phyloP scores from a whole-genome alignment of 345 rosid genomes.

The Garcia nutans region DNA sequence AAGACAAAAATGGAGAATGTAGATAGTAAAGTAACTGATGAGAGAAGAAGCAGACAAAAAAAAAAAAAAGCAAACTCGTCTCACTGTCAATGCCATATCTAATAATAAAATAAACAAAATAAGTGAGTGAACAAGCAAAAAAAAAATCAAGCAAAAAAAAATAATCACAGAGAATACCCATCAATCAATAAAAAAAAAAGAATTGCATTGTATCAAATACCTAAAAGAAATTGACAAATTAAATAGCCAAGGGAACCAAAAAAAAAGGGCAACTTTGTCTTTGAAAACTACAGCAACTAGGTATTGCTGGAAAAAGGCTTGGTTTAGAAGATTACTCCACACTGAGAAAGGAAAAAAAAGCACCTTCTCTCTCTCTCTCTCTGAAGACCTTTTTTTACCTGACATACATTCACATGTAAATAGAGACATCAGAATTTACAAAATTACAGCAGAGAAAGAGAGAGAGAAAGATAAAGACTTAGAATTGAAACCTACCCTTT shows the following conservation, averaged over 20 bases:
- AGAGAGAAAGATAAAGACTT: too few relatives aligned
- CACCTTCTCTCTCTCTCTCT: constrained; percentile 22
- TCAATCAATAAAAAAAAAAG: background rate
- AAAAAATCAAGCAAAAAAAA: background rate
- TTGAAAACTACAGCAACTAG: constrained; percentile 31
- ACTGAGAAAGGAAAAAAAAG: constrained; percentile 22
- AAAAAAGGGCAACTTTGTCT: constrained; percentile 1
- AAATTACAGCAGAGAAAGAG: background rate
- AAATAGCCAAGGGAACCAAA: constrained; percentile 6
- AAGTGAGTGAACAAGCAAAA: background rate
- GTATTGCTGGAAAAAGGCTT: constrained; percentile 41
- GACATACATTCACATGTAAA: constrained; percentile 20
- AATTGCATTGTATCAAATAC: background rate
- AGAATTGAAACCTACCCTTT: background rate
- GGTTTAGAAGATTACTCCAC: constrained; percentile 35
- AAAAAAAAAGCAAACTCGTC: constrained; percentile 22
- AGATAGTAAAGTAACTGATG: constrained; percentile 26
- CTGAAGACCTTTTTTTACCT: constrained; percentile 1
- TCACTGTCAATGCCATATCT: constrained; percentile 38
- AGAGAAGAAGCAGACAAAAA: constrained; percentile 41
- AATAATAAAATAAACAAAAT: constrained; percentile 4
- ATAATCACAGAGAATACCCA: background rate
- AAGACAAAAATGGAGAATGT: constrained; percentile 42
- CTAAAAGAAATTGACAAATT: constrained; percentile 39
- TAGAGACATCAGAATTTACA: background rate